phyloP scores from a whole-genome alignment of 805 yeast species.

The Candida tibetensis region DNA sequence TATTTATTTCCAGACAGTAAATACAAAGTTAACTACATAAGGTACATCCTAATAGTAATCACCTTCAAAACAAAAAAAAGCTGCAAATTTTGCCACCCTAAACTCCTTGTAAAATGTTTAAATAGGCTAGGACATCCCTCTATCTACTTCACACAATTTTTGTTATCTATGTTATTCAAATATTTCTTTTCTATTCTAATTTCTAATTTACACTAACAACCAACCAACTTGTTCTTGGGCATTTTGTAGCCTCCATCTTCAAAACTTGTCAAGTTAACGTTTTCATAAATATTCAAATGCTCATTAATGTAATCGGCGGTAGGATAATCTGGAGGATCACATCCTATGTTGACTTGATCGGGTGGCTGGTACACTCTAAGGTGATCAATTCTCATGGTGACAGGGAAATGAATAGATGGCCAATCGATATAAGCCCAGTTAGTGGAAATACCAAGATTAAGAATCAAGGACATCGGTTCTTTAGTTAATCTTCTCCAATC shows the following conservation, averaged over 20 bases:
- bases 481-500: conserved; percentile 77
- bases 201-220: background rate
- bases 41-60: no score
- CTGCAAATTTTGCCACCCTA: no score
- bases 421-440: conserved; percentile 95
- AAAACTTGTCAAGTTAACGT: conserved; percentile 75
- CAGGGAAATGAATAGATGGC: conserved; percentile 78
- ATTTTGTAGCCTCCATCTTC: conserved; percentile 59
- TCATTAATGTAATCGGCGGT: conserved; percentile 75
- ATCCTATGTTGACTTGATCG: conserved; percentile 57
- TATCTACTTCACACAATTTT: no score
- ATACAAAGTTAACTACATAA: background rate
- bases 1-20: background rate
- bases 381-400: conserved; percentile 71
- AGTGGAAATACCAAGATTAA: conserved; percentile 88
- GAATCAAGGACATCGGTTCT: conserved; percentile 88
- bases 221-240: conserved; percentile 38
- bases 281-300: conserved; percentile 67
- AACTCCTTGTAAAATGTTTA: no score
- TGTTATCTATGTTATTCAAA: background rate
- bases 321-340: conserved; percentile 86
- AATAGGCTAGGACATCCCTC: no score
- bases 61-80: no score
- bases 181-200: background rate
- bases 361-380: conserved; percentile 90